Percentiles rank a stretch among this genome's conserved stretches.
These are phyloP conservation scores for Penicillium steckii DNA, from an alignment of 495 filamentous ascomycete genomes.

Conservation along the genomic window DNA sequence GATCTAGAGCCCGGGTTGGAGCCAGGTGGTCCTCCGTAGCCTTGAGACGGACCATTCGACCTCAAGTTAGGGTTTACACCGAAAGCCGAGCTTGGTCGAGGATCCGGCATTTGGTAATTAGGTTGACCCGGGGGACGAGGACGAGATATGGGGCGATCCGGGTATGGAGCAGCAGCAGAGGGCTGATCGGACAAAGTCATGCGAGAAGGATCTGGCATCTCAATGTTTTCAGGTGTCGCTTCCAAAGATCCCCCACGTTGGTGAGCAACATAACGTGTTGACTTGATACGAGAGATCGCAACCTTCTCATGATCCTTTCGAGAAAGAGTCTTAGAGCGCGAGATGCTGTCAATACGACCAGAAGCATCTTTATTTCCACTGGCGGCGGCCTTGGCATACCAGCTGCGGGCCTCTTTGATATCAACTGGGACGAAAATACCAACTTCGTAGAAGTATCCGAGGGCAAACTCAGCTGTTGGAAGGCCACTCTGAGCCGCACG, in stretches of 20 bases:
- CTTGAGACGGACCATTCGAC: constrained; percentile 34
- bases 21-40: constrained; percentile 29
- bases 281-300: constrained; percentile 87
- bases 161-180: constrained; percentile 38
- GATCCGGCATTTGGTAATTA: constrained; percentile 42
- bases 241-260: constrained; percentile 56
- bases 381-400: constrained; percentile 88
- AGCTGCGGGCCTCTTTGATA: constrained; percentile 76
- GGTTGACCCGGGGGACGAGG: constrained; percentile 67
- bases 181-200: constrained; percentile 45
- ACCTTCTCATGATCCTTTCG: constrained; percentile 90
- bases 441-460: constrained; percentile 98
- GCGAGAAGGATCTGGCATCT: constrained; percentile 70
- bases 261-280: constrained; percentile 79
- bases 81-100: constrained; percentile 64
- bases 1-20: constrained; percentile 19
- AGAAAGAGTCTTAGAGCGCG: constrained; percentile 79
- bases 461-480: constrained; percentile 90
- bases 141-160: constrained; percentile 39
- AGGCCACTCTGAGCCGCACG: constrained; percentile 78
- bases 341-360: constrained; percentile 78
- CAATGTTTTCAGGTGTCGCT: constrained; percentile 56
- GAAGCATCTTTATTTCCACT: constrained; percentile 91
- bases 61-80: constrained; percentile 58
- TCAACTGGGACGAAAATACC: constrained; percentile 83